Evolutionary conservation across 2,329 filamentous ascomycete species (phyloP).

Genomic region (Botryotinia calthae): DNA sequence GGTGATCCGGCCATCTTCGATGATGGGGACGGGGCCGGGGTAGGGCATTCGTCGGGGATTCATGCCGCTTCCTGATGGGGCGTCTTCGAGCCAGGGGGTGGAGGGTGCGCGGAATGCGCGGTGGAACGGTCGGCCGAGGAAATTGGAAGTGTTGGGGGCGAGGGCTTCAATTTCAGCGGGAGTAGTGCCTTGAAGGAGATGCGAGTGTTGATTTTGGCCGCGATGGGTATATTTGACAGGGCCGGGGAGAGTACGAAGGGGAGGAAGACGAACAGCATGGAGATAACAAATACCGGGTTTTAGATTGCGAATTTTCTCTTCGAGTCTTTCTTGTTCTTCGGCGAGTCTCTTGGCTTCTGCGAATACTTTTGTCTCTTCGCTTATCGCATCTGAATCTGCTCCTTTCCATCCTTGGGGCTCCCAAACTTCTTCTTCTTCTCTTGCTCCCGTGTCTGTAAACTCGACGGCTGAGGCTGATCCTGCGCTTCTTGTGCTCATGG

Average conservation of each 20-base stretch:
- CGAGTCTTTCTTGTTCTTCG: background rate
- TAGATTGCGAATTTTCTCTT: background rate
- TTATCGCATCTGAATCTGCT: background rate
- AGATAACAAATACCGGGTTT: background rate
- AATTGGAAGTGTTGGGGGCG: background rate
- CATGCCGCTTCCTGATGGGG: background rate
- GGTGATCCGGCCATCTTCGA: accelerated
- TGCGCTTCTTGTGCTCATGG: background rate
- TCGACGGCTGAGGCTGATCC: background rate
- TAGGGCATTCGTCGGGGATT: background rate
- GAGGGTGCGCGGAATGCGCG: background rate
- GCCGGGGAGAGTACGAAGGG: background rate
- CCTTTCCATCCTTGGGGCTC: background rate
- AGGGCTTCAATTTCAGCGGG: background rate
- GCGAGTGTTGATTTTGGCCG: background rate
- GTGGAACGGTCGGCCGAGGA: background rate
- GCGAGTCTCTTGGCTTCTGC: background rate
- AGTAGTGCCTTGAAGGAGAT: background rate
- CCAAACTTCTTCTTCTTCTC: background rate
- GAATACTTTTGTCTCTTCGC: background rate
- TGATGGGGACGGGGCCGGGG: background rate
- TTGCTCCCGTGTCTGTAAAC: background rate
- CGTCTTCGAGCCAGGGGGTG: background rate
- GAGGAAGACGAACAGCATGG: no score
- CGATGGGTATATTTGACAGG: background rate